Evolutionary conservation across 169 alveolate species (phyloP).

Genomic region (Cryptosporidium ryanae): DNA sequence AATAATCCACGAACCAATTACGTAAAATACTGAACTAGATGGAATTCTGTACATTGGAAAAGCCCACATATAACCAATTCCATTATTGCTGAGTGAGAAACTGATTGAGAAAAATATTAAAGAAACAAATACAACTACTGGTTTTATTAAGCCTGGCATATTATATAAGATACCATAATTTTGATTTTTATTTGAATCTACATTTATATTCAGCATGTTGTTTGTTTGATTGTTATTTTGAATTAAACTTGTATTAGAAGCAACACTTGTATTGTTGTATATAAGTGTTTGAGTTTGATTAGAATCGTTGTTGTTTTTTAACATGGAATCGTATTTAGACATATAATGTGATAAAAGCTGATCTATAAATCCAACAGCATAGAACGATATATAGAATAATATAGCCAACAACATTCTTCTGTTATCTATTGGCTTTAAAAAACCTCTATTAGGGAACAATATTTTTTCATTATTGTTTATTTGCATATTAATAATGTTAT

Average conservation of each 20-base stretch:
- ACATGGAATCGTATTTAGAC: background rate
- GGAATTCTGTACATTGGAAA: slow-evolving; percentile 61
- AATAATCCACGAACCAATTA: slow-evolving; percentile 64
- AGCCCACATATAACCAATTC: slow-evolving; percentile 74
- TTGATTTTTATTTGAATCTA: background rate
- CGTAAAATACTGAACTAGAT: slow-evolving; percentile 31
- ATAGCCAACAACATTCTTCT: slow-evolving; percentile 67
- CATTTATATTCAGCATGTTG: background rate
- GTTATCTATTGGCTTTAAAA: slow-evolving; percentile 27
- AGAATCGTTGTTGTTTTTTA: background rate
- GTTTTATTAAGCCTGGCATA: slow-evolving; percentile 59
- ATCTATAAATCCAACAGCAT: slow-evolving; percentile 60
- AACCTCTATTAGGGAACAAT: slow-evolving; percentile 45
- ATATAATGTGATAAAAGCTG: slow-evolving; percentile 22
- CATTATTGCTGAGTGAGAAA: slow-evolving; percentile 18
- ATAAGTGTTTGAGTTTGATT: slow-evolving; percentile 40
- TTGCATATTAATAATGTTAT: background rate
- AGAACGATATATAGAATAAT: slow-evolving; percentile 43
- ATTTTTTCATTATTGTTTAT: background rate
- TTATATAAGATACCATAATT: slow-evolving; percentile 36
- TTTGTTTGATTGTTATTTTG: background rate
- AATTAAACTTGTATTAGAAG: background rate
- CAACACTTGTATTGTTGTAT: background rate
- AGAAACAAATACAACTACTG: slow-evolving; percentile 27
- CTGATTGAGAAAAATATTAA: slow-evolving; percentile 26